Percentiles rank a stretch among this genome's conserved stretches.
These are phyloP conservation scores for Lodderomyces margitis DNA, from an alignment of 1,139 yeast species.

Conservation along the genomic window DNA sequence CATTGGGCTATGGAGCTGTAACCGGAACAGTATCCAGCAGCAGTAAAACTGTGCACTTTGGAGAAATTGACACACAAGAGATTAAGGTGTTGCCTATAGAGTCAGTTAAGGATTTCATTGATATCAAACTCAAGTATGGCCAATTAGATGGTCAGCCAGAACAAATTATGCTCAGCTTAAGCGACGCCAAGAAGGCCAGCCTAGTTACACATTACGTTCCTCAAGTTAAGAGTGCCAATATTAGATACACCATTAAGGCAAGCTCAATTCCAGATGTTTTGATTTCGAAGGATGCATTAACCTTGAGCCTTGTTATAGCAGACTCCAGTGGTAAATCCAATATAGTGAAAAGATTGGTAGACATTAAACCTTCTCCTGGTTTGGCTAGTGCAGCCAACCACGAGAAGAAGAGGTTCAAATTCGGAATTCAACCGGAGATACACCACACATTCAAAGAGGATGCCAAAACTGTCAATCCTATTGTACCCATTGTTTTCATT, in stretches of 20 bases:
- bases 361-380: constrained; percentile 32
- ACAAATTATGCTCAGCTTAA: constrained; percentile 24
- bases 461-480: constrained; percentile 53
- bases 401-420: constrained; percentile 31
- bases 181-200: constrained; percentile 26
- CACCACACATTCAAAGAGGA: constrained; percentile 62
- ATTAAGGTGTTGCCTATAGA: constrained; percentile 32
- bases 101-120: constrained; percentile 32
- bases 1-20: constrained; percentile 26
- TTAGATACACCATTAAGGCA: constrained; percentile 29
- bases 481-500: constrained; percentile 55
- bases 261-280: constrained; percentile 38
- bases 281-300: constrained; percentile 32
- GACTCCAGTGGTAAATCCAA: constrained; percentile 23
- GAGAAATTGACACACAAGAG: constrained; percentile 38
- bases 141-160: constrained; percentile 24
- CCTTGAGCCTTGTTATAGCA: constrained; percentile 34
- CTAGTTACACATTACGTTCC: constrained; percentile 28
- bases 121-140: constrained; percentile 23
- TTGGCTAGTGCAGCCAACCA: constrained; percentile 26
- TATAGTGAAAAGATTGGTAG: constrained; percentile 29
- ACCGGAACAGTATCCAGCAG: constrained; percentile 31
- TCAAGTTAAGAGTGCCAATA: constrained; percentile 19
- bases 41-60: constrained; percentile 26
- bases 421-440: constrained; percentile 63